A percentile compares a stretch with the other conserved stretches of the same genome.
Evolutionary conservation across 2,329 filamentous ascomycete genomes (phyloP).

Genomic region (Neofusicoccum cordaticola): DNA sequence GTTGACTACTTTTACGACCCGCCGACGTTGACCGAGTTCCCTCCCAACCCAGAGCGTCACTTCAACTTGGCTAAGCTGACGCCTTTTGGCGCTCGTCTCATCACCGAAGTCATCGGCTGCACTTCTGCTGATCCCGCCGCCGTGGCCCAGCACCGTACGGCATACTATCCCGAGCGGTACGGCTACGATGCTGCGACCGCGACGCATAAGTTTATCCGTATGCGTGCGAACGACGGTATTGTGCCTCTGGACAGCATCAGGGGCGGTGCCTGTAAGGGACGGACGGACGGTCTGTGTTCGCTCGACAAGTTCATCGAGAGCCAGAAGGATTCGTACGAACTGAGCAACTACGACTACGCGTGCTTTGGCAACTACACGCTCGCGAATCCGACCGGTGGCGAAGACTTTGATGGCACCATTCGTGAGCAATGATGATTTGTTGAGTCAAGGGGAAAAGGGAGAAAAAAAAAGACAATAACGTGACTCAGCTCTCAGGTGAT

Average conservation of each 20-base stretch:
- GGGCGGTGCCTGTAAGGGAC: neutral
- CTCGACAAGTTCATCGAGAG: conserved; percentile 1
- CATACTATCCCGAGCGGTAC: conserved; percentile 45
- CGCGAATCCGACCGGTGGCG: neutral
- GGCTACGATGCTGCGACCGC: conserved; percentile 43
- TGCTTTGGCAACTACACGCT: conserved; percentile 11
- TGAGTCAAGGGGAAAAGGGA: neutral
- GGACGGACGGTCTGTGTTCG: conserved; percentile 9
- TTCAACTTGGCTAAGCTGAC: conserved; percentile 53
- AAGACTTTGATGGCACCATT: conserved; percentile 6
- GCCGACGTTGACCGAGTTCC: conserved; percentile 42
- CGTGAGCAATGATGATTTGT: neutral
- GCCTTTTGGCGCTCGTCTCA: conserved; percentile 54
- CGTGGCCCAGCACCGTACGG: conserved; percentile 38
- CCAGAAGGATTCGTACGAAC: conserved; percentile 2
- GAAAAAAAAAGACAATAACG: neutral
- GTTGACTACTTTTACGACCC: conserved; percentile 54
- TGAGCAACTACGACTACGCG: conserved; percentile 9
- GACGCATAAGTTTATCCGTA: conserved; percentile 11
- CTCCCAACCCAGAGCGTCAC: conserved; percentile 43
- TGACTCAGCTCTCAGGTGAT: neutral
- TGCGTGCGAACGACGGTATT: conserved; percentile 11
- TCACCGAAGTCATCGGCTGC: conserved; percentile 58
- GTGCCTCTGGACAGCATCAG: conserved; percentile 8
- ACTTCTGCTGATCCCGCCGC: conserved; percentile 38